Evolutionary conservation across 1,284 basidiomycete genomes (phyloP), one percentile per base, ranked within the genome.

Genomic region (Xerocomus nothofagi): DNA sequence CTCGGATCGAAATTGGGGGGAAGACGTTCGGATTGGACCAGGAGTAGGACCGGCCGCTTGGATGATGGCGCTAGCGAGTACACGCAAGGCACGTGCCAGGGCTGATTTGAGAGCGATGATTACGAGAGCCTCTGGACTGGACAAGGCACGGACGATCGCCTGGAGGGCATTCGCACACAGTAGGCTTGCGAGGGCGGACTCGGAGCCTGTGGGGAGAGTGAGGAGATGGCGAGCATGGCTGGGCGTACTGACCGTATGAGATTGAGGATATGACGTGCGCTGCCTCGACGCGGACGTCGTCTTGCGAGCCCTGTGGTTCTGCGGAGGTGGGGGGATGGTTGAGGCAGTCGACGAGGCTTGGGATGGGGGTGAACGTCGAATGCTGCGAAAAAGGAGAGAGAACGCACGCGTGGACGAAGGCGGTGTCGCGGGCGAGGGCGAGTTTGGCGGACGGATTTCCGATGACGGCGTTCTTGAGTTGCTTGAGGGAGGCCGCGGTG

Each of bases 231-330:
- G 10, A 49, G 20, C 0, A 53, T 24, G 40, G 9, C 5, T 1
- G 40, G 3, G 3, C 2, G n/a, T 15, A 8, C 47, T 63, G 40
- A 51, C 84, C 85, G 53, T 86, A 84, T 0, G 86, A 78, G 10
- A 91, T 72, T 0, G 88, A 90, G 0, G 86, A 77, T 15, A 90
- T 73, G 33, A 90, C 75, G 57, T 88, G 84, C 0, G 86, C 84
- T 0, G 87, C 84, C 59, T 90, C 88, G 40, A 82, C 74, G 8
- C 82, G 77, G 31, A 82, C 72, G 27, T 81, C 78, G 15, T 79
- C 69, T 42, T 69, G 64, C 3, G 73, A 73, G 11, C 62, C 64
- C 52, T 67, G 65, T 0, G 72, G 56, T 23, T 72, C 71, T 27
- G 67, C 65, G 12, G 64, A 53, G 15, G 62, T 54, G 10, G 69